Base-by-base conservation (phyloP, 352 stramenopile genomes). In the Phytophthora multivora region DNA sequence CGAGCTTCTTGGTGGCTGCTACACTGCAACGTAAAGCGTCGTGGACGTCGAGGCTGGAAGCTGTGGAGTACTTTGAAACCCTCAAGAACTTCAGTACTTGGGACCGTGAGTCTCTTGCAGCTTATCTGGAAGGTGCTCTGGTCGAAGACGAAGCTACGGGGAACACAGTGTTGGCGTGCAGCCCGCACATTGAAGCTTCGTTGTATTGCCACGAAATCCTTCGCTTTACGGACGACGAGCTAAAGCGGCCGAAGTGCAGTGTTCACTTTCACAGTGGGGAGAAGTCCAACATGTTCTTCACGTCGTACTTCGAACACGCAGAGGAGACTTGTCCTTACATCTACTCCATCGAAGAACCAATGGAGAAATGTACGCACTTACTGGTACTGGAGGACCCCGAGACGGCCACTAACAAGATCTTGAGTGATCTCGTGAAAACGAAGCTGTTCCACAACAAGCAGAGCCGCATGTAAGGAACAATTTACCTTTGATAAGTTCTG, bases 371-470 rank as follows among this genome's bases (percentile, higher is more conserved):
- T 40, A 62, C 65, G 19, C 75, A 80, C 39, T 63, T 66, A 38
- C 48, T 75, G 54, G 65, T 83, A 11, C 51, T 80, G 23, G 71
- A 83, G 53, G 65, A 73, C 31, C 71, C 71, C n/a, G 60, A 58
- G 21, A 55, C 60, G 16, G 28, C 61, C 3, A 31, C 68, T 2
- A 52, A 57, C 33, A 63, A 66, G 23, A 79, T 83, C 42, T 33
- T 75, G 13, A 50, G 38, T 10, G 71, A 79, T 28, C 60, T 83
- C 6, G 41, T 39, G 13, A 65, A 69, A 25, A 23, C 65, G 6
- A 2, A 31, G 13, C 30, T 31, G 25, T 53, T 61, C 48, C 42
- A 13, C 15, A 47, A 55, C 6, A 9, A 15, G 19, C n/a, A 15
- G n/a, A 65, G 54, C 26, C 61, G 47, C 7, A 51, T 64, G 30